Base-by-base conservation (phyloP, 2,329 filamentous ascomycete genomes). In the Colletotrichum caudatum region DNA sequence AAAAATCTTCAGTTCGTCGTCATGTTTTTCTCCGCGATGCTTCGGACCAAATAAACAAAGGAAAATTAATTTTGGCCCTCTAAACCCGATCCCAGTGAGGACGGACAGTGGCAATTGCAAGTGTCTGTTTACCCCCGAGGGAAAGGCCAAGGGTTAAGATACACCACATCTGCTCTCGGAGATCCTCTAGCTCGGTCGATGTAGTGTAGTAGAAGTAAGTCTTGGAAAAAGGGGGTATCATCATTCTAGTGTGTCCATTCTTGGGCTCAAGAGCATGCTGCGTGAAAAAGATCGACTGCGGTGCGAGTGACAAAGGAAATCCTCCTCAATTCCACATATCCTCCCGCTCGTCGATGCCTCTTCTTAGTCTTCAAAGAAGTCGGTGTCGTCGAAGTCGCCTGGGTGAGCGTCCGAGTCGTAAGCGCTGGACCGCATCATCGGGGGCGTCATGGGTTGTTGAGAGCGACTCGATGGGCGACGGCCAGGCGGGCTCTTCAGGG, bases 371-470 rank as follows among this genome's bases (percentile, higher is more conserved):
- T 87, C 86, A 75, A 88, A 89, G 80, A 89, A 89, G 66, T 86
- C 87, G 44, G 87, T 85, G 78, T 90, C 87, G 76, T 90, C 87
- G 80, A 89, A 89, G 65, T 88, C 86, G 69, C 86, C 88, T 3
- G 86, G 84, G 48, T 86, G 86, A 8, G 90, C 90, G 78, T 92
- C 89, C 39, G 84, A 84, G 77, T 92, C 90, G 77, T 91, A 92
- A 41, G 84, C 84, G 71, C 84, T 85, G 44, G 85, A 79, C 44
- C 83, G 83, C 86, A 90, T 88, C 87, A 91, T 90, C 0, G 88
- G 88, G 37, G 90, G 89, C 66, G 90, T 91, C 72, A 86, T 82
- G 7, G 87, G 88, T 50, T 82, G 82, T 54, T 82, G 82, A 20
- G 77, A 75, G 75, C 76, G 77, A 75, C 73, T 81, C 78, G 69